phyloP scores from a whole-genome alignment of 352 stramenopile genomes.

The Pythium inflatum region DNA sequence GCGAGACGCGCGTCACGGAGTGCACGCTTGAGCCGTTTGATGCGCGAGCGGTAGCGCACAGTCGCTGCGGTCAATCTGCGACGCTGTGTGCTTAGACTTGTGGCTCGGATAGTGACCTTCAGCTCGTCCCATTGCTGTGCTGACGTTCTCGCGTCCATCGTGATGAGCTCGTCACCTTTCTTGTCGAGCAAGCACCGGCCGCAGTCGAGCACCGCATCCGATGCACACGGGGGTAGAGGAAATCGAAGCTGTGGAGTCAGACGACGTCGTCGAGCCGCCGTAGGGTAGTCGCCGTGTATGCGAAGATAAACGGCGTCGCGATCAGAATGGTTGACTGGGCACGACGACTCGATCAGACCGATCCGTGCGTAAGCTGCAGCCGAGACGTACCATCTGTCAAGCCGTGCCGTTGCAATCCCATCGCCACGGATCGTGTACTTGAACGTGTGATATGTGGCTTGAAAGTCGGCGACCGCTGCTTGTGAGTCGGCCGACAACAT shows the following conservation, averaged over 20 bases:
- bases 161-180: neutral
- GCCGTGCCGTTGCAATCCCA: neutral
- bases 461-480: neutral
- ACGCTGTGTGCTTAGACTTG: too few relatives aligned
- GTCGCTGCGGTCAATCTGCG: too few relatives aligned
- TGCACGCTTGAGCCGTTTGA: neutral
- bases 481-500: neutral
- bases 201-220: neutral
- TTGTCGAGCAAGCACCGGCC: neutral
- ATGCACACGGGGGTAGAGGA: neutral
- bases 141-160: too few relatives aligned
- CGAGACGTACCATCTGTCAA: neutral
- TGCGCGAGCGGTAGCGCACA: too few relatives aligned
- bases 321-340: neutral
- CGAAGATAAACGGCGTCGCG: neutral
- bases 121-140: too few relatives aligned
- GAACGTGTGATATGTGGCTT: neutral
- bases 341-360: neutral
- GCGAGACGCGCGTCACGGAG: neutral
- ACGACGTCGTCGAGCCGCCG: too few relatives aligned
- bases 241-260: neutral
- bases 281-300: neutral
- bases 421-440: neutral
- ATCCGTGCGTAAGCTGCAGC: neutral
- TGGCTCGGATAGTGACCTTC: too few relatives aligned